Evolutionary conservation across 2,329 filamentous ascomycete species (phyloP).

Genomic region (Sclerotinia subarctica): DNA sequence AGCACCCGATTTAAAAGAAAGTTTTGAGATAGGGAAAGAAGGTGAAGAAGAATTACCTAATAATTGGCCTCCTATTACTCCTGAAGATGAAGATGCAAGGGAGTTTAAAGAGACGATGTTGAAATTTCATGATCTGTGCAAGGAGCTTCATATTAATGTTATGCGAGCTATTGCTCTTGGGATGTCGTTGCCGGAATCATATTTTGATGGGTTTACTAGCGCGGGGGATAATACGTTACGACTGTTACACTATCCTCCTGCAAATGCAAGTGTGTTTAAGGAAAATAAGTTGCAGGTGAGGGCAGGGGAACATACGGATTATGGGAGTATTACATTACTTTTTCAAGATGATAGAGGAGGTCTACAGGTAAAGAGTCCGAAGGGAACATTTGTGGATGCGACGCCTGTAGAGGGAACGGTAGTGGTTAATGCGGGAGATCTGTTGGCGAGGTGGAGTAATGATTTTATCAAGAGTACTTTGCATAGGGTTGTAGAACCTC

Average conservation of each 20-base stretch:
- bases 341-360: slow-evolving; percentile 54
- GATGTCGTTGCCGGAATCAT: slow-evolving; percentile 65
- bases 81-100: slow-evolving; percentile 49
- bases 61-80: slow-evolving; percentile 61
- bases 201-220: slow-evolving; percentile 74
- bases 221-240: slow-evolving; percentile 60
- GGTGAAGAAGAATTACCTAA: slow-evolving; percentile 63
- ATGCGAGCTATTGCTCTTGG: slow-evolving; percentile 86
- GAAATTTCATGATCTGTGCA: slow-evolving; percentile 71
- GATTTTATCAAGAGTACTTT: slow-evolving; percentile 87
- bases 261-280: slow-evolving; percentile 45
- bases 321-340: slow-evolving; percentile 50
- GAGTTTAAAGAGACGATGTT: slow-evolving; percentile 72
- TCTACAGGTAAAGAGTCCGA: slow-evolving; percentile 61
- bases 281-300: slow-evolving; percentile 51
- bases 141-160: slow-evolving; percentile 68
- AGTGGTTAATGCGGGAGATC: slow-evolving; percentile 84
- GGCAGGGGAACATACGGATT: slow-evolving; percentile 54
- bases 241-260: slow-evolving; percentile 56
- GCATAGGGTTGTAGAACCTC: slow-evolving; percentile 86
- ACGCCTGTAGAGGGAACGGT: slow-evolving; percentile 78
- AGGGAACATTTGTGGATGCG: slow-evolving; percentile 76
- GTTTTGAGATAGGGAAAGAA: slow-evolving; percentile 62
- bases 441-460: slow-evolving; percentile 86
- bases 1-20: slow-evolving; percentile 64